These are phyloP conservation scores for Ceratobasidium sp. DNA, from an alignment of 1,284 basidiomycete genomes.

Conservation along the genomic window DNA sequence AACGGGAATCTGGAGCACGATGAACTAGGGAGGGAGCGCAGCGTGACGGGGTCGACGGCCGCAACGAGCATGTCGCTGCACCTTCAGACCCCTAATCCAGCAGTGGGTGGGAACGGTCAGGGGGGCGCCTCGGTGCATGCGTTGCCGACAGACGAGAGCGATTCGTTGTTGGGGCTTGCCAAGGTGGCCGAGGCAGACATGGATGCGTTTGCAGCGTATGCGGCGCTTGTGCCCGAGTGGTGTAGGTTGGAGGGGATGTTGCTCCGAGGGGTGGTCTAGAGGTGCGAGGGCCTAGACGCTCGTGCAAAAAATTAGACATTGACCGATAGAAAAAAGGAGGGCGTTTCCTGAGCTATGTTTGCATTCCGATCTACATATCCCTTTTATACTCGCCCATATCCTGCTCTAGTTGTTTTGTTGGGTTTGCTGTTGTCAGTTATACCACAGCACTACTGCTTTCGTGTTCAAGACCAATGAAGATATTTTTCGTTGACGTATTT, in stretches of 20 bases:
- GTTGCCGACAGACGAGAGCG: slow-evolving; percentile 72
- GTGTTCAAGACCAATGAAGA: neutral
- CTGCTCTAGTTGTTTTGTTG: slow-evolving; percentile 6
- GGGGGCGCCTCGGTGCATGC: slow-evolving; percentile 71
- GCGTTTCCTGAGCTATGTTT: too few relatives aligned
- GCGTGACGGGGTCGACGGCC: slow-evolving; percentile 62
- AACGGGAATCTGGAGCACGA: slow-evolving; percentile 54
- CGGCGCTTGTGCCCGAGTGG: slow-evolving; percentile 83
- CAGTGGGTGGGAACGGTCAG: neutral
- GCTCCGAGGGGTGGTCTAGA: slow-evolving; percentile 68
- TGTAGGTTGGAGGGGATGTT: slow-evolving; percentile 78
- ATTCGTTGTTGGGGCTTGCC: slow-evolving; percentile 76
- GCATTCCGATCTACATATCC: too few relatives aligned
- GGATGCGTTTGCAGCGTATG: slow-evolving; percentile 84
- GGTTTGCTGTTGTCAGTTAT: slow-evolving; percentile 22
- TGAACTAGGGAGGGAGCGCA: slow-evolving; percentile 52
- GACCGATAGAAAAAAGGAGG: neutral
- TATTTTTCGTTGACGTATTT: neutral
- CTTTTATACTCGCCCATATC: neutral
- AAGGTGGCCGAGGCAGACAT: slow-evolving; percentile 84
- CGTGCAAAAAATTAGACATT: neutral
- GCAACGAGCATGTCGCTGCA: slow-evolving; percentile 54
- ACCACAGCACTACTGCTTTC: slow-evolving; percentile 25
- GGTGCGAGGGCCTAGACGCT: neutral
- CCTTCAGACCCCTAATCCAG: neutral